phyloP scores from a whole-genome alignment of 2,329 filamentous ascomycete genomes.

The Helotiales sp. region DNA sequence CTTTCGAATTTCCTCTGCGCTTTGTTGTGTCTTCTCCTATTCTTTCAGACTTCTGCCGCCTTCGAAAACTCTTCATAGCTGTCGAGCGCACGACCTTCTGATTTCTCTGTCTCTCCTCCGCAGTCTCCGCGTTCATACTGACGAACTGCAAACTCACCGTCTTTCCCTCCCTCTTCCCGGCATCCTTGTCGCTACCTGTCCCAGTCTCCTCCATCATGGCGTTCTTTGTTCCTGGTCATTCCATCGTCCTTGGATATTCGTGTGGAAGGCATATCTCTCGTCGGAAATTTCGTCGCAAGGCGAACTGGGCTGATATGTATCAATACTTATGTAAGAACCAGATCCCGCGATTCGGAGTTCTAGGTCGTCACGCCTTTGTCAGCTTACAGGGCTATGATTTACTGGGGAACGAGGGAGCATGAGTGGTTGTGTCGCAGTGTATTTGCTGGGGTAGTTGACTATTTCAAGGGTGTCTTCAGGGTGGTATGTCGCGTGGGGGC shows the following conservation, averaged over 20 bases:
- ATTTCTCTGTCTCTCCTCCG: slow-evolving; percentile 10
- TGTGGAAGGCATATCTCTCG: too few species aligned
- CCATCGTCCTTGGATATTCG: too few species aligned
- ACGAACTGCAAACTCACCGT: slow-evolving; percentile 7
- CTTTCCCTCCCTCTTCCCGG: not conserved
- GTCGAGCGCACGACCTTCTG: slow-evolving; percentile 10
- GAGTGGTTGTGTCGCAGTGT: not conserved
- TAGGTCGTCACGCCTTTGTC: not conserved
- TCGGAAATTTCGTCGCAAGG: too few species aligned
- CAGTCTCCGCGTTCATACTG: slow-evolving; percentile 4
- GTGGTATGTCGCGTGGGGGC: too few species aligned
- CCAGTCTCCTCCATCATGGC: not conserved
- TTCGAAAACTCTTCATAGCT: slow-evolving; percentile 14
- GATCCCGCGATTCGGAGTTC: not conserved
- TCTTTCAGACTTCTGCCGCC: slow-evolving; percentile 3
- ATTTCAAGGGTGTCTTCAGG: too few species aligned
- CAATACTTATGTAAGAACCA: too few species aligned
- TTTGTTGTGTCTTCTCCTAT: not conserved
- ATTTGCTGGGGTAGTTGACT: not conserved
- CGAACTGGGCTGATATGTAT: too few species aligned
- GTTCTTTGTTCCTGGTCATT: not conserved
- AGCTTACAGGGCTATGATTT: not conserved
- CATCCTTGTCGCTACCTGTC: not conserved
- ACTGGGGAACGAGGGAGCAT: not conserved
- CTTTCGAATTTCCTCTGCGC: not conserved